A percentile compares a stretch with the other conserved stretches of the same genome.
phyloP scores from a whole-genome alignment of 148 eudicot species.

The Pharnaceum exiguum region DNA sequence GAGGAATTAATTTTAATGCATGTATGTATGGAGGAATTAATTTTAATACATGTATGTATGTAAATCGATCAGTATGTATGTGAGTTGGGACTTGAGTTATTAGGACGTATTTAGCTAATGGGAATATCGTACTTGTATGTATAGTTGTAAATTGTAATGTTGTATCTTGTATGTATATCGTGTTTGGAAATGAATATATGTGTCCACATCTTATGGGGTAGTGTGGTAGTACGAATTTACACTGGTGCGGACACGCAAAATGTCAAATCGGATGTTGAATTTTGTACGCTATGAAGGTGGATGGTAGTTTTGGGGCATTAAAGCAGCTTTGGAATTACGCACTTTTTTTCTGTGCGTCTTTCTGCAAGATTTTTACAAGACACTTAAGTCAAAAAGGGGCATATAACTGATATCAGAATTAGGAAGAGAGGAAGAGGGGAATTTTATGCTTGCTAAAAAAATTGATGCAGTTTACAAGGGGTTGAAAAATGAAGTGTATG shows the following conservation, averaged over 20 bases:
- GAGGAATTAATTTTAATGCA: too few relatives aligned
- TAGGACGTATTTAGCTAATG: too few relatives aligned
- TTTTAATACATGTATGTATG: too few relatives aligned
- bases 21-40: too few relatives aligned
- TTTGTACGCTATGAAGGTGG: slow-evolving; percentile 21
- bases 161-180: too few relatives aligned
- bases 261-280: slow-evolving; percentile 11
- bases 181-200: too few relatives aligned
- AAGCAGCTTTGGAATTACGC: slow-evolving; percentile 16
- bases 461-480: slow-evolving; percentile 1
- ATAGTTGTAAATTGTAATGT: too few relatives aligned
- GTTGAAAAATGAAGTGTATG: not conserved
- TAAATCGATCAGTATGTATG: too few relatives aligned
- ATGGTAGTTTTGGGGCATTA: not conserved
- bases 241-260: slow-evolving; percentile 8
- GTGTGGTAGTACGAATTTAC: not conserved
- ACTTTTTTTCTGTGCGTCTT: slow-evolving; percentile 6
- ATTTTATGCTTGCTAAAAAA: not conserved
- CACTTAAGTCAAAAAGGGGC: slow-evolving; percentile 9
- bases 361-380: slow-evolving; percentile 11
- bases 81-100: too few relatives aligned
- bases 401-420: not conserved
- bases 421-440: not conserved
- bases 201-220: not conserved
- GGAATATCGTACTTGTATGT: too few relatives aligned